Evolutionary conservation across 2,329 filamentous ascomycete genomes (phyloP).

Genomic region (Xylaria sp.): DNA sequence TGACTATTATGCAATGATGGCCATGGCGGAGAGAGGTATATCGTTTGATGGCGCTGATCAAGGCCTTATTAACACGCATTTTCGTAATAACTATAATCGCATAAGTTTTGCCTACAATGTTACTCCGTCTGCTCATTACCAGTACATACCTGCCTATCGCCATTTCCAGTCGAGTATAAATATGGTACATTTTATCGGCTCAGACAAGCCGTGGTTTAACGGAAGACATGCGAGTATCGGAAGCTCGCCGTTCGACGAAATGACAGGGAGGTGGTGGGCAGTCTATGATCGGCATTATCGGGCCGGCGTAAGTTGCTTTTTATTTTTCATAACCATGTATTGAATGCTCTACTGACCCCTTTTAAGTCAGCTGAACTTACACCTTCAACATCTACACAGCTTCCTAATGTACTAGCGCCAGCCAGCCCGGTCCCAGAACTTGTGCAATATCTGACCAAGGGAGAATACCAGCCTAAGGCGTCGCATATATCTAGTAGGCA

Average conservation of each 20-base stretch:
- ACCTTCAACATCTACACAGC: conserved; percentile 9
- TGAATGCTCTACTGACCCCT: conserved; percentile 36
- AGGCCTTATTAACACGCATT: conserved; percentile 94
- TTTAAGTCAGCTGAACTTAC: conserved; percentile 36
- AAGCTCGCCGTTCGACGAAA: conserved; percentile 78
- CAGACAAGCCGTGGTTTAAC: conserved; percentile 86
- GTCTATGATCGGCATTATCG: conserved; percentile 90
- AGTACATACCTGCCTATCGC: conserved; percentile 93
- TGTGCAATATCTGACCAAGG: conserved; percentile 64
- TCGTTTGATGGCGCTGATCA: conserved; percentile 98
- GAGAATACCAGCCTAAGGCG: conserved; percentile 58
- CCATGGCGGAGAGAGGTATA: conserved; percentile 84
- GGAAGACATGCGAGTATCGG: conserved; percentile 66
- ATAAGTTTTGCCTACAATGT: conserved; percentile 97
- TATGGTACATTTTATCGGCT: conserved; percentile 93
- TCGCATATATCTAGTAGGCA: conserved; percentile 48
- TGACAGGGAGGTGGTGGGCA: conserved; percentile 91
- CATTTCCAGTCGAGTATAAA: conserved; percentile 92
- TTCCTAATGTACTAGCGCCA: neutral
- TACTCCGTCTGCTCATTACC: conserved; percentile 95
- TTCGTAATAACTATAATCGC: conserved; percentile 82
- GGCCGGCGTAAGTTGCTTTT: conserved; percentile 54
- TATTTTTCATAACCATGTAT: conserved; percentile 12
- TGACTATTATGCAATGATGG: conserved; percentile 85
- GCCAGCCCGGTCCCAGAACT: conserved; percentile 48